These are phyloP conservation scores for Crassisporium funariophilum DNA, from an alignment of 768 basidiomycete species.

Conservation along the genomic window DNA sequence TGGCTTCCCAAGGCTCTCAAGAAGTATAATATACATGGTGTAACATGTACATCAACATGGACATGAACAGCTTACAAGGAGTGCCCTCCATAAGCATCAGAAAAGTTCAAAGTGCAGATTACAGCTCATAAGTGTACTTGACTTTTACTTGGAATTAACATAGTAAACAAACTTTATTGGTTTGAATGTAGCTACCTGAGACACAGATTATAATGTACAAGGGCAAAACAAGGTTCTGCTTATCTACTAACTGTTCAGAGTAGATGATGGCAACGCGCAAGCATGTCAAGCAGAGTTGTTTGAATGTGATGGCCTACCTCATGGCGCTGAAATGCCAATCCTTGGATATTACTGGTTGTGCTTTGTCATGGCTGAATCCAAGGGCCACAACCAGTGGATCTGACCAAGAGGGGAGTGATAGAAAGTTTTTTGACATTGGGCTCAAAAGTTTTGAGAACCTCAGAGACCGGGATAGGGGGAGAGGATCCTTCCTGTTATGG, in stretches of 20 bases:
- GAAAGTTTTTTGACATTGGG: too few relatives aligned
- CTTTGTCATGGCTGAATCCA: conserved; percentile 12
- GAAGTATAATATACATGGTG: too few relatives aligned
- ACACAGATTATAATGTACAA: not conserved
- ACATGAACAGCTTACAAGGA: not conserved
- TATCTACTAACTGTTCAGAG: too few relatives aligned
- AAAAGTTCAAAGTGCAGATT: not conserved
- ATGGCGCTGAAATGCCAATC: conserved; percentile 9
- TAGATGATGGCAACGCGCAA: not conserved
- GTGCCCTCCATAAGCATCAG: not conserved
- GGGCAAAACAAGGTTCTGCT: not conserved
- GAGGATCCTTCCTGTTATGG: too few relatives aligned
- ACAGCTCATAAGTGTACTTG: not conserved
- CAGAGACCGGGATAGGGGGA: too few relatives aligned
- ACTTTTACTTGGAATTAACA: not conserved
- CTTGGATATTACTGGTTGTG: conserved; percentile 9
- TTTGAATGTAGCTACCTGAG: not conserved
- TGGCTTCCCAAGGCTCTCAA: too few relatives aligned
- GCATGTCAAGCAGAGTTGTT: conserved; percentile 1
- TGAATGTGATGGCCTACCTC: conserved; percentile 3
- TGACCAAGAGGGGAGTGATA: too few relatives aligned
- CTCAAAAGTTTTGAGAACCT: too few relatives aligned
- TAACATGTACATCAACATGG: not conserved
- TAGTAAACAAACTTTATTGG: not conserved
- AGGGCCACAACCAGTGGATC: too few relatives aligned